Evolutionary conservation across 2,329 filamentous ascomycete genomes (phyloP).

Genomic region (Domatiomyces globalis): DNA sequence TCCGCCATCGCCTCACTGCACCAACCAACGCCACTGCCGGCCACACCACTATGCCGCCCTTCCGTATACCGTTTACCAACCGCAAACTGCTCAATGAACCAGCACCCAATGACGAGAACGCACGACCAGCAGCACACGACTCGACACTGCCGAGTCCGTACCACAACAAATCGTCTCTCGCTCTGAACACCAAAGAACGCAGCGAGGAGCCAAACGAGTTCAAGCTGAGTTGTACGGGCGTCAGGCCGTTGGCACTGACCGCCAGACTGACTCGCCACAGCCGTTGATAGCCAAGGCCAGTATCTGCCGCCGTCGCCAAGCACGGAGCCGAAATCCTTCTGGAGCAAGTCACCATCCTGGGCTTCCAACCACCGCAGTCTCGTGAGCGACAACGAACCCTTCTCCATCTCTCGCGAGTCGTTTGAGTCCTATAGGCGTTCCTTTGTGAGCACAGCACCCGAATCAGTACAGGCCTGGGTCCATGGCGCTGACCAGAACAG

Average conservation of each 20-base stretch:
- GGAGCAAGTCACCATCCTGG: conserved; percentile 43
- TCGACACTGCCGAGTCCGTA: conserved; percentile 26
- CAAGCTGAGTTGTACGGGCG: conserved; percentile 58
- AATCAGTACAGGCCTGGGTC: background rate
- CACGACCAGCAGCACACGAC: conserved; percentile 32
- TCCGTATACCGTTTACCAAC: conserved; percentile 55
- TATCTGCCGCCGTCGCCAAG: conserved; percentile 85
- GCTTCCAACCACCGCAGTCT: conserved; percentile 47
- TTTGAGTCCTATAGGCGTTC: conserved; percentile 94
- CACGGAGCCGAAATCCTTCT: conserved; percentile 67
- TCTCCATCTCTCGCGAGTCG: conserved; percentile 88
- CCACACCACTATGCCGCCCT: conserved; percentile 43
- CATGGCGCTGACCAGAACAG: conserved; percentile 32
- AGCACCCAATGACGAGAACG: conserved; percentile 40
- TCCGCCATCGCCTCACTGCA: too few relatives aligned
- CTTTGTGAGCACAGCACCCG: conserved; percentile 51
- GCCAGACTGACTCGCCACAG: conserved; percentile 36
- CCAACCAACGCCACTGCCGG: background rate
- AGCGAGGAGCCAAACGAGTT: conserved; percentile 57
- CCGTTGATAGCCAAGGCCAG: conserved; percentile 89
- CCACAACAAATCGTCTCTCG: conserved; percentile 42
- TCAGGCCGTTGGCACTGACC: conserved; percentile 2
- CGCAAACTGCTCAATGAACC: conserved; percentile 37
- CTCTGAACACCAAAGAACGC: conserved; percentile 47
- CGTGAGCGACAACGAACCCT: conserved; percentile 74